These are phyloP conservation scores for Ascocoryne sarcoides DNA, from an alignment of 2,329 filamentous ascomycete species.

Conservation along the genomic window DNA sequence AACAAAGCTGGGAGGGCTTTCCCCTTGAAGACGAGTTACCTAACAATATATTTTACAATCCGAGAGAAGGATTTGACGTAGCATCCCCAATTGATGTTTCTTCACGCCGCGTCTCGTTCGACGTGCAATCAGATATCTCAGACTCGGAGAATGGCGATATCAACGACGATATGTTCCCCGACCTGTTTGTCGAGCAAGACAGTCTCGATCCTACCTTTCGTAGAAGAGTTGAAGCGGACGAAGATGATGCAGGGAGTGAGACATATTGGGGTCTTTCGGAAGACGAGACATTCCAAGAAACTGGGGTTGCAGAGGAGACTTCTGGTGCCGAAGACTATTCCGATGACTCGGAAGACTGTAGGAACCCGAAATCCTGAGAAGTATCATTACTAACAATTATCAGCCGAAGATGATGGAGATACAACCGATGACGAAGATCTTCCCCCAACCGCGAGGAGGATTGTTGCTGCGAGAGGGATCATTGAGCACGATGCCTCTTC, in stretches of 20 bases:
- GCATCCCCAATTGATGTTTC: background rate
- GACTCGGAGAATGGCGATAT: slow-evolving; percentile 53
- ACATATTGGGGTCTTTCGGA: slow-evolving; percentile 6
- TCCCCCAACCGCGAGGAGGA: slow-evolving; percentile 28
- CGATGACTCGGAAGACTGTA: slow-evolving; percentile 23
- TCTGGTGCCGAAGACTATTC: slow-evolving; percentile 9
- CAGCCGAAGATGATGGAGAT: slow-evolving; percentile 47
- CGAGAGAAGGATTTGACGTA: background rate
- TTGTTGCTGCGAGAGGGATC: slow-evolving; percentile 31
- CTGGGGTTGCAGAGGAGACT: slow-evolving; percentile 1
- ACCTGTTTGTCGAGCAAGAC: slow-evolving; percentile 71
- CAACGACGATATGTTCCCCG: slow-evolving; percentile 61
- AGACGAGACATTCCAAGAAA: slow-evolving; percentile 19
- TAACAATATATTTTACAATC: background rate
- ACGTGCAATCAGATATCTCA: slow-evolving; percentile 69
- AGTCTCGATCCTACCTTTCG: slow-evolving; percentile 64
- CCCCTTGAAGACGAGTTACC: slow-evolving; percentile 22
- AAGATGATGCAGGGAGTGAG: slow-evolving; percentile 41
- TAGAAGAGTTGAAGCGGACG: slow-evolving; percentile 64
- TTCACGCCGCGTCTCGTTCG: slow-evolving; percentile 24
- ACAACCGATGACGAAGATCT: slow-evolving; percentile 53
- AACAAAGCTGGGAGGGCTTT: slow-evolving; percentile 49
- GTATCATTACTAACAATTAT: slow-evolving; percentile 35
- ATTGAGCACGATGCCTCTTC: slow-evolving; percentile 29
- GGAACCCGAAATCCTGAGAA: slow-evolving; percentile 23